Percentiles rank a stretch among this genome's conserved stretches.
These are phyloP conservation scores for Houttuynia cordata DNA, from an alignment of 164 flowering plant species.

Conservation along the genomic window DNA sequence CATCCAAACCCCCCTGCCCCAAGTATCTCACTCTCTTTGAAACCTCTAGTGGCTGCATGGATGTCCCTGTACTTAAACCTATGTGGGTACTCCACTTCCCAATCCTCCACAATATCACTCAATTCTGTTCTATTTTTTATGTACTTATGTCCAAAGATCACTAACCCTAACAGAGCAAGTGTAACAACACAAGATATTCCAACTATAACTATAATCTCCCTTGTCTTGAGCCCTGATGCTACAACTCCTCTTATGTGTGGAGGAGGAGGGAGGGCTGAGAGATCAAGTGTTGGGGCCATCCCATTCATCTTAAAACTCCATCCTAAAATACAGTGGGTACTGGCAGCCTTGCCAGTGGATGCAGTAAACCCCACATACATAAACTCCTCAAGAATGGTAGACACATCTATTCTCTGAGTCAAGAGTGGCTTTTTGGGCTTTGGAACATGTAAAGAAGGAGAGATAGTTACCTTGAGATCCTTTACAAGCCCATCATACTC, in stretches of 20 bases:
- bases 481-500: conserved; percentile 37
- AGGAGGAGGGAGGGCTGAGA: conserved; percentile 29
- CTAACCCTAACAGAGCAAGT: not conserved
- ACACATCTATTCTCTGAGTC: conserved; percentile 36
- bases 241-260: conserved; percentile 17
- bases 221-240: not conserved
- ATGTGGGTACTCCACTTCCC: conserved; percentile 50
- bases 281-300: conserved; percentile 14
- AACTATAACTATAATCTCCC: conserved; percentile 8
- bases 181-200: not conserved
- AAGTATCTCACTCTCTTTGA: conserved; percentile 34
- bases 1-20: conserved; percentile 53
- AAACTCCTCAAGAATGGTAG: conserved; percentile 21
- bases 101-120: conserved; percentile 38
- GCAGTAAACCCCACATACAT: conserved; percentile 82
- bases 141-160: conserved; percentile 5
- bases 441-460: conserved; percentile 15
- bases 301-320: conserved; percentile 29
- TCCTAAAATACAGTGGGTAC: conserved; percentile 18
- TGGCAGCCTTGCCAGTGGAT: conserved; percentile 42
- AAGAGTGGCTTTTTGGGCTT: conserved; percentile 28
- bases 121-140: conserved; percentile 24
- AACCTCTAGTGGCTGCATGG: conserved; percentile 37
- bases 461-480: conserved; percentile 30
- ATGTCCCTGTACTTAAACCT: conserved; percentile 42